phyloP scores from a whole-genome alignment of 1,284 basidiomycete genomes.

The Microbotryum silenes-acaulis region DNA sequence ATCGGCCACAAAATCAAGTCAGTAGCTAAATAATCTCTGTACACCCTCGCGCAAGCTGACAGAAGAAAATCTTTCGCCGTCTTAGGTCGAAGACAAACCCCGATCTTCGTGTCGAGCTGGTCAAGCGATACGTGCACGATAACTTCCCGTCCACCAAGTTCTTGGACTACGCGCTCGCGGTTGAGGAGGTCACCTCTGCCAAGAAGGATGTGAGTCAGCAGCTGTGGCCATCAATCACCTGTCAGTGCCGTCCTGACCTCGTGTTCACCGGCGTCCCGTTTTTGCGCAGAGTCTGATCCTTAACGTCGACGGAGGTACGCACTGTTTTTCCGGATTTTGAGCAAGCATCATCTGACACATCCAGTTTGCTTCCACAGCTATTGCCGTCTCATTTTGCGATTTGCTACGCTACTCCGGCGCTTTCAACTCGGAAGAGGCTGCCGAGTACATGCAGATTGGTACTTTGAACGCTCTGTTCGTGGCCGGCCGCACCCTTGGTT shows the following conservation, averaged over 20 bases:
- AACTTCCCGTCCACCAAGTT: slow-evolving; percentile 72
- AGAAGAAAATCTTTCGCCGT: too few relatives aligned
- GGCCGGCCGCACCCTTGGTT: slow-evolving; percentile 92
- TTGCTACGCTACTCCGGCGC: slow-evolving; percentile 85
- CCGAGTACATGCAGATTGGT: slow-evolving; percentile 88
- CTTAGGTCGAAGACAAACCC: slow-evolving; percentile 62
- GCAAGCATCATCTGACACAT: not conserved
- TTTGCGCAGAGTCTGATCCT: slow-evolving; percentile 56
- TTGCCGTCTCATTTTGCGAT: slow-evolving; percentile 97
- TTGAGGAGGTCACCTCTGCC: slow-evolving; percentile 88
- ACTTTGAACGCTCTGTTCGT: slow-evolving; percentile 95
- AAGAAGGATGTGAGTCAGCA: slow-evolving; percentile 80
- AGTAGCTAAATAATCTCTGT: not conserved
- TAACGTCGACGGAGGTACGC: slow-evolving; percentile 95
- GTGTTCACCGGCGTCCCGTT: too few relatives aligned
- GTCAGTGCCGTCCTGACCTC: too few relatives aligned
- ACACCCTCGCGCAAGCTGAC: not conserved
- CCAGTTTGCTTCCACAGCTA: slow-evolving; percentile 37
- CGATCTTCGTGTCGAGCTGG: slow-evolving; percentile 75
- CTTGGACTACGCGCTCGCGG: slow-evolving; percentile 92
- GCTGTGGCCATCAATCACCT: not conserved
- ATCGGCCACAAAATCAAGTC: slow-evolving; percentile 99
- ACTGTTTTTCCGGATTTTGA: slow-evolving; percentile 60
- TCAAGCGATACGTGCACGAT: slow-evolving; percentile 93
- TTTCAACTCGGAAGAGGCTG: slow-evolving; percentile 90